Percentiles rank a stretch among this genome's conserved stretches.
phyloP scores from a whole-genome alignment of 1,284 basidiomycete species.

The Phenoliferia sp. region DNA sequence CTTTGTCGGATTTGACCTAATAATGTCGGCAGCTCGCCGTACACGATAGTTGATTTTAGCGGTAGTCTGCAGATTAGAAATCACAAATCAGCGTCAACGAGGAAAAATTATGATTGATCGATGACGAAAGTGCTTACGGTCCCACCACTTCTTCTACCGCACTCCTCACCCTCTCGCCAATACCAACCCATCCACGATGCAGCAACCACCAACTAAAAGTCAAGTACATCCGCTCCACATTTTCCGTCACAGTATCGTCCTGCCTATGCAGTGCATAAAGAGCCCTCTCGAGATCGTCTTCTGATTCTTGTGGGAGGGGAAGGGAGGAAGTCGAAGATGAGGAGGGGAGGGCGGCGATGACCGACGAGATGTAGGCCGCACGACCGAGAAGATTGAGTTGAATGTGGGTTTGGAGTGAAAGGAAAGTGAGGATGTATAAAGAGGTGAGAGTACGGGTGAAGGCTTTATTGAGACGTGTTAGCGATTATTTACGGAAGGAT shows the following conservation, averaged over 20 bases:
- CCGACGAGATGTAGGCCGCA: constrained; percentile 67
- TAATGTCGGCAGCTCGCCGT: constrained; percentile 62
- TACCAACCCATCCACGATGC: constrained; percentile 79
- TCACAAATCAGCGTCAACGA: neutral
- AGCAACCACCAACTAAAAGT: constrained; percentile 87
- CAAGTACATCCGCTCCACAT: constrained; percentile 69
- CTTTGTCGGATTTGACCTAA: constrained; percentile 64
- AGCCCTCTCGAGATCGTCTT: constrained; percentile 32
- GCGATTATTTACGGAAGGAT: neutral
- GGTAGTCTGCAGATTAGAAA: constrained; percentile 66
- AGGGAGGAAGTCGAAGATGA: neutral
- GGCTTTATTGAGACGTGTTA: constrained; percentile 48
- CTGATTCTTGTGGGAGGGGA: constrained; percentile 9
- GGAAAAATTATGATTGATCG: too few species aligned
- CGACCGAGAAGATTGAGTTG: constrained; percentile 81
- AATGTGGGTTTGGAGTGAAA: constrained; percentile 72
- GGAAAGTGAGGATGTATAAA: constrained; percentile 72
- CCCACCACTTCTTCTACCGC: constrained; percentile 76
- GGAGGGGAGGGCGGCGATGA: constrained; percentile 44
- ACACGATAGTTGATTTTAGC: constrained; percentile 65
- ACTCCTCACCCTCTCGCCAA: constrained; percentile 63
- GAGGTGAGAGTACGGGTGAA: constrained; percentile 80
- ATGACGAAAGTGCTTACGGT: constrained; percentile 50
- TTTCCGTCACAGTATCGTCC: constrained; percentile 43
- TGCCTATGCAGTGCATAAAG: constrained; percentile 42